Evolutionary conservation across 441 rosid species (phyloP).

Genomic region (Croton setiger): DNA sequence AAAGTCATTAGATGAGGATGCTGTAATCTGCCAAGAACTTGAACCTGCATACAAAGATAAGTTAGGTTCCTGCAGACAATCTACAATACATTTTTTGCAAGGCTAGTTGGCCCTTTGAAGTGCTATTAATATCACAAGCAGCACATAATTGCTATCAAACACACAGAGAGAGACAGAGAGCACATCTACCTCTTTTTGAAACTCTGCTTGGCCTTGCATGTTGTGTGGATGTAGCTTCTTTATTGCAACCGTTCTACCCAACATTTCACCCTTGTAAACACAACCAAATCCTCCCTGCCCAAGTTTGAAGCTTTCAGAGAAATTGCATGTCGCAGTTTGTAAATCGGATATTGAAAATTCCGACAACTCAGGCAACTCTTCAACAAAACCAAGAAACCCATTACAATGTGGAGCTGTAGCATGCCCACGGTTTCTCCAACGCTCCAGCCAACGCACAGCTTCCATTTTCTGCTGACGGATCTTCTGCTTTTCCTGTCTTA

Average conservation of each 20-base stretch:
- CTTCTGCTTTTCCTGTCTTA: conserved; percentile 56
- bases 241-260: conserved; percentile 74
- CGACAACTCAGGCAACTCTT: conserved; percentile 53
- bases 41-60: conserved; percentile 42
- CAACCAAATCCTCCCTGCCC: conserved; percentile 60
- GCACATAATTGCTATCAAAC: background rate
- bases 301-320: conserved; percentile 71
- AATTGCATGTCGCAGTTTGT: conserved; percentile 63
- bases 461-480: conserved; percentile 56
- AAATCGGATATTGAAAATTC: conserved; percentile 57
- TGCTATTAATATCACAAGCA: background rate
- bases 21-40: conserved; percentile 60
- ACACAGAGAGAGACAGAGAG: conserved; percentile 10
- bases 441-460: conserved; percentile 63
- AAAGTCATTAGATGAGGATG: conserved; percentile 72
- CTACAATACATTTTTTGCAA: background rate
- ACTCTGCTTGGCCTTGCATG: conserved; percentile 62
- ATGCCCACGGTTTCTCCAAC: conserved; percentile 55
- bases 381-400: conserved; percentile 41
- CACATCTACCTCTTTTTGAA: conserved; percentile 59
- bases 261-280: conserved; percentile 78
- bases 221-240: conserved; percentile 56
- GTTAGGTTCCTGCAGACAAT: background rate
- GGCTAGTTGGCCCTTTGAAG: background rate
- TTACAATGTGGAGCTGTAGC: conserved; percentile 43